Percentiles rank a stretch among this genome's conserved stretches.
These are phyloP conservation scores for Dichotomopilus funicola DNA, from an alignment of 2,329 filamentous ascomycete species.

Conservation along the genomic window DNA sequence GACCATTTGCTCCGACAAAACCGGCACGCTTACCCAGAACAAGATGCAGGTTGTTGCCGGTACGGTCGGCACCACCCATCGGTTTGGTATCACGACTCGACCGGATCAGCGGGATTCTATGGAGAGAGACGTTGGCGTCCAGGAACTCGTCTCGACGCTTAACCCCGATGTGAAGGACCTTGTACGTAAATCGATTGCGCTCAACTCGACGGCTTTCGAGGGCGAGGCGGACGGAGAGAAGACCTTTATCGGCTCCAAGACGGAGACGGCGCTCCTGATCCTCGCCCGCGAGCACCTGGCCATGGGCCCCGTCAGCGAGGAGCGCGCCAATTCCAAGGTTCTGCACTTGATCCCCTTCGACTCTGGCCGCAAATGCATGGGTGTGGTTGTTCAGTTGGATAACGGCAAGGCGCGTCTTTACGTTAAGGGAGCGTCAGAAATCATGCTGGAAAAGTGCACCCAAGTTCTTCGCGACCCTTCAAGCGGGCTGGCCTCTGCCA, in stretches of 20 bases:
- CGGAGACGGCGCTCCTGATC: constrained; percentile 66
- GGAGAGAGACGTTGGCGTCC: constrained; percentile 34
- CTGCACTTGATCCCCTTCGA: constrained; percentile 70
- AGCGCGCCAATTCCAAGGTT: constrained; percentile 50
- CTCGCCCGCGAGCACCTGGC: constrained; percentile 61
- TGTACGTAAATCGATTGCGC: constrained; percentile 52
- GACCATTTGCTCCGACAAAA: constrained; percentile 63
- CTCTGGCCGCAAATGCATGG: constrained; percentile 68
- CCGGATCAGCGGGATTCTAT: constrained; percentile 26
- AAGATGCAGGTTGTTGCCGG: constrained; percentile 62
- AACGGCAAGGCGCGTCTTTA: constrained; percentile 49
- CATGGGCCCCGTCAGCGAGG: constrained; percentile 58
- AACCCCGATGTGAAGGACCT: constrained; percentile 43
- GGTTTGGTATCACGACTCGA: constrained; percentile 41
- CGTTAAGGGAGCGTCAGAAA: constrained; percentile 60
- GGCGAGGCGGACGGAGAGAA: constrained; percentile 60
- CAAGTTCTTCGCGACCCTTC: constrained; percentile 46
- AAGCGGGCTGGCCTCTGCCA: constrained; percentile 34
- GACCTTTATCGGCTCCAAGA: constrained; percentile 71
- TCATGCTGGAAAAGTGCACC: constrained; percentile 52
- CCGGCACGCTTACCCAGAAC: constrained; percentile 60
- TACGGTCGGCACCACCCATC: constrained; percentile 48
- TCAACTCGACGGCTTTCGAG: constrained; percentile 71
- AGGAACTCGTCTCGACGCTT: constrained; percentile 44
- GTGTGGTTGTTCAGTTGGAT: constrained; percentile 47